Percentiles rank a stretch among this genome's conserved stretches.
These are phyloP conservation scores for Pseudocercospora ulei DNA, from an alignment of 2,329 filamentous ascomycete genomes.

Conservation along the genomic window DNA sequence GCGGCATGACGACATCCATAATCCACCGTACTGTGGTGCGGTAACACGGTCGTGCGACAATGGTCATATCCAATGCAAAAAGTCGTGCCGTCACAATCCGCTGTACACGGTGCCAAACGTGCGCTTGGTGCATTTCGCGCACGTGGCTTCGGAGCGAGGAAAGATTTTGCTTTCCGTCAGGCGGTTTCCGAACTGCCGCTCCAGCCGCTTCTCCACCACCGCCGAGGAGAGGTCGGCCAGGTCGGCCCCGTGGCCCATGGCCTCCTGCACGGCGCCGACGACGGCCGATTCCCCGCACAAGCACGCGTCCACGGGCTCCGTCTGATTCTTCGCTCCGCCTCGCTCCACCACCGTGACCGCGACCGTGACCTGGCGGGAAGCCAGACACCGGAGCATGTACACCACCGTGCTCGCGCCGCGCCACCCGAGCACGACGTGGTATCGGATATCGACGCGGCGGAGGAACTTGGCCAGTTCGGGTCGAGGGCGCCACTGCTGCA, in stretches of 20 bases:
- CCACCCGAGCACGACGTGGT: slow-evolving; percentile 8
- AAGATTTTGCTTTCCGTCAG: slow-evolving; percentile 9
- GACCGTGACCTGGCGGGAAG: slow-evolving; percentile 11
- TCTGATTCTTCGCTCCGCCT: slow-evolving; percentile 9
- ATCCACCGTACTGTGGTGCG: slow-evolving; percentile 2
- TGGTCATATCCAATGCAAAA: slow-evolving; percentile 3
- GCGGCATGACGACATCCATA: slow-evolving; percentile 6
- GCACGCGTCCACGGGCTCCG: slow-evolving; percentile 9
- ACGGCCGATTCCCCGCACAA: slow-evolving; percentile 15
- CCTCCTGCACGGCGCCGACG: slow-evolving; percentile 5
- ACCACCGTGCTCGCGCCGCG: slow-evolving; percentile 10
- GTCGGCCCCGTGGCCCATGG: slow-evolving; percentile 7
- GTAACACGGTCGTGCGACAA: slow-evolving; percentile 1
- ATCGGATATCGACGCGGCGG: slow-evolving; percentile 13
- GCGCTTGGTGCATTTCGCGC: slow-evolving; percentile 13
- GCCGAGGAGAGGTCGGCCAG: slow-evolving; percentile 12
- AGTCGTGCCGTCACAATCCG: slow-evolving; percentile 9
- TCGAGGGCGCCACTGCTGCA: slow-evolving; percentile 18
- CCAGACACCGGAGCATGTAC: slow-evolving; percentile 11
- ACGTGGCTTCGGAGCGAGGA: slow-evolving; percentile 6
- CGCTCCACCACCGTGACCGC: slow-evolving; percentile 12
- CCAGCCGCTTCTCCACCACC: slow-evolving; percentile 13
- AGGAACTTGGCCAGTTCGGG: slow-evolving; percentile 15
- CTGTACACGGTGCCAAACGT: slow-evolving; percentile 19
- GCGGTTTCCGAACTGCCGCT: slow-evolving; percentile 12